Conservation (phyloP, 2,329 filamentous ascomycete species). For the Aureobasidium mangrovei region DNA sequence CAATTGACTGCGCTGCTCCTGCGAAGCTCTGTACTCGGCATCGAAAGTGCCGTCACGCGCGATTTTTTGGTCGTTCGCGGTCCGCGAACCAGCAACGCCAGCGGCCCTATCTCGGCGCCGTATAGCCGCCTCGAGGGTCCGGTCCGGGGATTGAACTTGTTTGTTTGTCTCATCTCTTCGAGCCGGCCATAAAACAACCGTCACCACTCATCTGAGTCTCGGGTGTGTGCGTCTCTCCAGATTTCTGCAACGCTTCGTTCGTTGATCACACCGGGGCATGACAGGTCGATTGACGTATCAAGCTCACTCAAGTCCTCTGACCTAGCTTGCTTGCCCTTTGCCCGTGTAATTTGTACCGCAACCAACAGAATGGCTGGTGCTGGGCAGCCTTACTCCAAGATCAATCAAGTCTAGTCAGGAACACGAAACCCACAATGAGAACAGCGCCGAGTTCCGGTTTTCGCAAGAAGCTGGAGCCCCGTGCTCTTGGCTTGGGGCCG, state of each 20-base stretch:
- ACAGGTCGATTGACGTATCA: background rate
- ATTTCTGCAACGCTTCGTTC: background rate
- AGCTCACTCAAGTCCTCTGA: background rate
- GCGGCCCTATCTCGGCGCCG: slow-evolving; percentile 11
- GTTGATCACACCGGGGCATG: background rate
- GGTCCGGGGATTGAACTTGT: slow-evolving; percentile 7
- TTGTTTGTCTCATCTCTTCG: slow-evolving; percentile 11
- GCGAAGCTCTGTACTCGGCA: background rate
- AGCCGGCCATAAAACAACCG: slow-evolving; percentile 3
- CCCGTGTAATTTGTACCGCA: background rate
- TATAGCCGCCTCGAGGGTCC: background rate
- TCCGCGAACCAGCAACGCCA: slow-evolving; percentile 4
- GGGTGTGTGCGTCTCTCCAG: slow-evolving; percentile 1
- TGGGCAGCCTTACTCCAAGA: background rate
- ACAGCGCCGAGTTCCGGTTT: slow-evolving; percentile 5
- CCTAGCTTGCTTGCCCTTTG: background rate
- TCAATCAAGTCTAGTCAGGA: background rate
- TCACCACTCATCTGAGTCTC: background rate
- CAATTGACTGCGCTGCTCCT: background rate
- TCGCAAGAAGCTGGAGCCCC: slow-evolving; percentile 8
- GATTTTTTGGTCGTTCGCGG: slow-evolving; percentile 2
- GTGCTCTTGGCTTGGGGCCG: slow-evolving; percentile 11
- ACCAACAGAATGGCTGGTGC: background rate
- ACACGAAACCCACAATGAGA: background rate
- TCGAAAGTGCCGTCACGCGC: slow-evolving; percentile 1